These are phyloP conservation scores for Bryum argenteum DNA, from an alignment of 225 moss, liverwort and hornwort species.

Conservation along the genomic window DNA sequence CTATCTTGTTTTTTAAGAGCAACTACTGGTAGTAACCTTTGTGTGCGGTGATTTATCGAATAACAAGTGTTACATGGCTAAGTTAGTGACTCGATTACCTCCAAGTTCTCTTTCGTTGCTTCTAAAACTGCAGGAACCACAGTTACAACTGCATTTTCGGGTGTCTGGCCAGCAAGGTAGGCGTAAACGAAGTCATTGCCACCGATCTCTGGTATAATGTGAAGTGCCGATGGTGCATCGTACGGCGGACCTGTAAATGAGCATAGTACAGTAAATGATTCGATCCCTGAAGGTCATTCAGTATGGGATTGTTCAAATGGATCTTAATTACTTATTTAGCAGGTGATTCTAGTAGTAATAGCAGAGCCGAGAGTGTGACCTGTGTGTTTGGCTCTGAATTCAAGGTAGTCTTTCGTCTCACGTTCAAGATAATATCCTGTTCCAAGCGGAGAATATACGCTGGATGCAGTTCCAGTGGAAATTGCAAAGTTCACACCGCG, in stretches of 20 bases:
- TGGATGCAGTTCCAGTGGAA: slow-evolving; percentile 30
- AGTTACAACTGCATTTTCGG: slow-evolving; percentile 27
- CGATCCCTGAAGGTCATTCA: neutral
- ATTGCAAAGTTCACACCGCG: slow-evolving; percentile 49
- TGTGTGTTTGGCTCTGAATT: slow-evolving; percentile 28
- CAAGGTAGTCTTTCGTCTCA: slow-evolving; percentile 36
- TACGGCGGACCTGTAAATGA: slow-evolving; percentile 31
- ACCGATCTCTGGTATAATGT: slow-evolving; percentile 43
- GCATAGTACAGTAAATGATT: neutral
- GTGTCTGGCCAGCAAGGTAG: neutral
- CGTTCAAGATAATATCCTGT: slow-evolving; percentile 19
- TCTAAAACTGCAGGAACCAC: slow-evolving; percentile 24
- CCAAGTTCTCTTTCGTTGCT: slow-evolving; percentile 29
- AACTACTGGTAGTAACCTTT: neutral
- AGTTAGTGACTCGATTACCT: slow-evolving; percentile 26
- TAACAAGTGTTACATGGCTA: neutral
- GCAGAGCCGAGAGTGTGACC: slow-evolving; percentile 19
- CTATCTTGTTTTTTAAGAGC: neutral
- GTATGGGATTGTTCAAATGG: too few species aligned
- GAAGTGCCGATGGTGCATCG: slow-evolving; percentile 26
- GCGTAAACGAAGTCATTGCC: slow-evolving; percentile 44
- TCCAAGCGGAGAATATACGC: slow-evolving; percentile 16
- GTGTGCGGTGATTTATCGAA: neutral
- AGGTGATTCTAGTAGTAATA: neutral
- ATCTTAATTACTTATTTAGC: neutral